Base-by-base conservation (phyloP, 352 stramenopile species). In the Phytophthora melonis region DNA sequence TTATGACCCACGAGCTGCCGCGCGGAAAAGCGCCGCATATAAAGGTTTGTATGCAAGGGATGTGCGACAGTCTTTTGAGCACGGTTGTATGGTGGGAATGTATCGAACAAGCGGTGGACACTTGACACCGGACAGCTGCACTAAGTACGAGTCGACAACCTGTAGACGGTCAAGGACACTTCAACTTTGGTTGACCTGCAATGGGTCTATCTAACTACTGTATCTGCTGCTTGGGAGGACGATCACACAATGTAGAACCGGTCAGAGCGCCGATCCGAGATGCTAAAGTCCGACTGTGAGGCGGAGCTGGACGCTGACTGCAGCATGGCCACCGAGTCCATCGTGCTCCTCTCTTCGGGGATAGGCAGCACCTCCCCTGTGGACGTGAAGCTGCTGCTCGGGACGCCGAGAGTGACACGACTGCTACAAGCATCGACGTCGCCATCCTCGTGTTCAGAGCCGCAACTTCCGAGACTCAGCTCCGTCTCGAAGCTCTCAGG, bases 291-390 rank as follows among this genome's bases (percentile, higher is more conserved):
- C 16, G 67, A 64, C 30, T 47, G 50, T 3, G 58, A 68, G 19
- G 58, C 19, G 14, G 63, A 76, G 18, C 52, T 69, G 36, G 63
- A 72, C 32, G 27, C 25, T 23, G 63, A 68, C 25, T 76, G 69
- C 57, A 76, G 9, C 49, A 76, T 76, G 18, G 53, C 69, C 3
- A 73, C 64, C 1, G 70, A 77, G 52, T 73, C 70, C 10, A 66
- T 36, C 19, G 64, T 77, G 13, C 0, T 54, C 60, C 70, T 62
- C 4, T 58, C 60, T 19, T 68, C 69, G 0, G 13, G 41, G 9
- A 68, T 50, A n/a, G 19, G 32, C 16, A 39, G 52, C 18, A 43
- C 50, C 21, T 73, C 53, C n/a, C 34, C 45, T 9, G 65, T 68
- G 14, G 64, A 72, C 19, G 36, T 56, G 50, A 76, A 67, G 16